Conservation (phyloP, 345 rosid species). For the Boechera stricta region DNA sequence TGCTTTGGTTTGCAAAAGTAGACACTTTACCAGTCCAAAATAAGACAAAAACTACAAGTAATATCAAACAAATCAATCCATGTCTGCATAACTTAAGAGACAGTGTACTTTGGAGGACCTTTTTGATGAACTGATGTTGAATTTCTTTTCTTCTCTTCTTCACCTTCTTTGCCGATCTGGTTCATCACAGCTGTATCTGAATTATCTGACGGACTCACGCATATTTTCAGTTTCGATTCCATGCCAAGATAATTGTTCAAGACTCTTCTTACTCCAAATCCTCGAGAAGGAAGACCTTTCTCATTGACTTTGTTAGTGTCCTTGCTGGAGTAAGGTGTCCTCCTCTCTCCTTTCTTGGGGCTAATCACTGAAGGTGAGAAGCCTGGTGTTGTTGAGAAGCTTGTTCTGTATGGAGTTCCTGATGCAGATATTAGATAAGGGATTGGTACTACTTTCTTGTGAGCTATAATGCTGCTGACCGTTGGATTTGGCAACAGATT, state of each 20-base stretch:
- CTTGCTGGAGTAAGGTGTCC: slow-evolving; percentile 57
- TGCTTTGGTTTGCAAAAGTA: slow-evolving; percentile 4
- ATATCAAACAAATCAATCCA: slow-evolving; percentile 34
- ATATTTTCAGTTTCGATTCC: slow-evolving; percentile 65
- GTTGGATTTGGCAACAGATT: slow-evolving; percentile 61
- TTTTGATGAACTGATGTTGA: slow-evolving; percentile 42
- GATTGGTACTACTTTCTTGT: slow-evolving; percentile 62
- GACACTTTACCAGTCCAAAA: slow-evolving; percentile 21
- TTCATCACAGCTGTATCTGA: slow-evolving; percentile 41
- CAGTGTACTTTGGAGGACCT: slow-evolving; percentile 55
- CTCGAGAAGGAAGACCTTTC: slow-evolving; percentile 60
- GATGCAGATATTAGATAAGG: slow-evolving; percentile 65
- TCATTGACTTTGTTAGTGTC: slow-evolving; percentile 44
- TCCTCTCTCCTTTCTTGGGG: slow-evolving; percentile 71
- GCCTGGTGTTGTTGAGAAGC: slow-evolving; percentile 65
- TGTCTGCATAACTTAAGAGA: slow-evolving; percentile 43
- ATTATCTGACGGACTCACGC: slow-evolving; percentile 55
- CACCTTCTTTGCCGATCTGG: slow-evolving; percentile 15
- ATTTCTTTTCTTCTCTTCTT: slow-evolving; percentile 38
- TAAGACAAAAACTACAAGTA: slow-evolving; percentile 16
- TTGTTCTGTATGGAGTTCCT: slow-evolving; percentile 70
- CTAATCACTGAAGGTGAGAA: slow-evolving; percentile 71
- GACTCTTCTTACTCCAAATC: slow-evolving; percentile 86
- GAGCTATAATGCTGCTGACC: slow-evolving; percentile 57
- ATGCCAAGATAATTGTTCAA: slow-evolving; percentile 79